Conservation (phyloP, 352 stramenopile genomes). For the Pythium chondricola region DNA sequence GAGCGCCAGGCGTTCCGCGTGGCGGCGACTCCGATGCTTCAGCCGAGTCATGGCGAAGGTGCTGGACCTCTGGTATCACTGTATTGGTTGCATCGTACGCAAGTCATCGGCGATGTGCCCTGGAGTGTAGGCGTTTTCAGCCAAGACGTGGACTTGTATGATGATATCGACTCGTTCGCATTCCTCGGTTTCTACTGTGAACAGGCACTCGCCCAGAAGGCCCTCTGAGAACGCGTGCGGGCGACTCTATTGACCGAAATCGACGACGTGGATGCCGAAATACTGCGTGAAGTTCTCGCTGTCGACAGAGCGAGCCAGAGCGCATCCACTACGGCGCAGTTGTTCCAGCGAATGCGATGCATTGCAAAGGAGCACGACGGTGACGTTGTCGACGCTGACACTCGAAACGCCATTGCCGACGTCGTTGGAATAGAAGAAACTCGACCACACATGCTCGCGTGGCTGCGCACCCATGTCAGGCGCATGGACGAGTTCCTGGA, state of each 20-base stretch:
- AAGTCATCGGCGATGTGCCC: background rate
- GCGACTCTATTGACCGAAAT: background rate
- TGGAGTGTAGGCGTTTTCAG: background rate
- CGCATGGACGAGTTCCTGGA: background rate
- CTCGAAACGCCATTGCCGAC: background rate
- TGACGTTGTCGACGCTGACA: no score
- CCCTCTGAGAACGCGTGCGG: background rate
- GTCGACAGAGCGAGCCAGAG: background rate
- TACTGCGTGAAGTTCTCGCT: background rate
- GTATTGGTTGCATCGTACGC: background rate
- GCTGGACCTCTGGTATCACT: background rate
- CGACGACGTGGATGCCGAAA: background rate
- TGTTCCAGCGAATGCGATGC: no score
- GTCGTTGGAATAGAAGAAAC: background rate
- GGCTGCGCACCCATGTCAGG: background rate
- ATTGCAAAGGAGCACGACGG: no score
- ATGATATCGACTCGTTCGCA: slow-evolving; percentile 1
- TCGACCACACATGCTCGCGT: background rate
- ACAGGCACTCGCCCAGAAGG: background rate
- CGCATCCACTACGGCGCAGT: no score
- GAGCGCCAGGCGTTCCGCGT: background rate
- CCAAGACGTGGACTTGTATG: background rate
- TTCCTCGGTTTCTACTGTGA: slow-evolving; percentile 7
- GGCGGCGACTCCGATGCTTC: background rate
- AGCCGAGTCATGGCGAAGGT: background rate